Evolutionary conservation across 192 early-diverging fungal species (phyloP), one percentile per base, ranked within the genome.

Genomic region (Linnemannia hyalina): DNA sequence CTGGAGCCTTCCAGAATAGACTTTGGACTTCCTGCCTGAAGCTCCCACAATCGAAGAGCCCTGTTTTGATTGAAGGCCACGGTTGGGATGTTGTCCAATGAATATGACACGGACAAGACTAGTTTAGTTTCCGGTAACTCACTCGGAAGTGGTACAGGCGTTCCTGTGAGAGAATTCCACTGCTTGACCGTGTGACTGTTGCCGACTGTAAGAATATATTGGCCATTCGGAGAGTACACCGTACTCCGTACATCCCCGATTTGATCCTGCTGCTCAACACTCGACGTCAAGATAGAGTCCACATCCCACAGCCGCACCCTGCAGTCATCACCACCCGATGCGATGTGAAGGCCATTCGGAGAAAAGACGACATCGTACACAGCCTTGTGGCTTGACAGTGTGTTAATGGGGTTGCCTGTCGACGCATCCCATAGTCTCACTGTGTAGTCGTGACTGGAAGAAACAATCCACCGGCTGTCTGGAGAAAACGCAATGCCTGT

Each of bases 291-390:
- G 3, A 40, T 40, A 40, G 38, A 40, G 38, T 40, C 38, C 1
- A 40, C 55, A 26, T 60, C 55, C 55, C 70, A 73, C 42, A 73
- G 70, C 1, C 42, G 70, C 13, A 73, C 70, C 26, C 2, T 71
- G 3, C 0, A n/a, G n/a, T 73, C 42, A 13, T 3, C 0, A 13
- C 52, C 13, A 2, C 52, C 73, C 13, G 52, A 74, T 11, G 49
- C 73, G 73, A 74, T 55, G 54, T 74, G 73, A 55, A 32, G 73
- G 22, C 73, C 32, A n/a, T 35, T 32, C 15, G 52, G 73, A 1
- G 73, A 74, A 23, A 41, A 73, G n/a, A 44, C 71, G 11, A 73
- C 46, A 13, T 4, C 0, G 23, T 4, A 0, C 10, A 73, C 44
- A 32, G 18, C 13, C 38, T 23, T 32, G 11, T 46, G 29, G 0